phyloP scores from a whole-genome alignment of 2,329 filamentous ascomycete genomes.

The Stemphylium beticola region DNA sequence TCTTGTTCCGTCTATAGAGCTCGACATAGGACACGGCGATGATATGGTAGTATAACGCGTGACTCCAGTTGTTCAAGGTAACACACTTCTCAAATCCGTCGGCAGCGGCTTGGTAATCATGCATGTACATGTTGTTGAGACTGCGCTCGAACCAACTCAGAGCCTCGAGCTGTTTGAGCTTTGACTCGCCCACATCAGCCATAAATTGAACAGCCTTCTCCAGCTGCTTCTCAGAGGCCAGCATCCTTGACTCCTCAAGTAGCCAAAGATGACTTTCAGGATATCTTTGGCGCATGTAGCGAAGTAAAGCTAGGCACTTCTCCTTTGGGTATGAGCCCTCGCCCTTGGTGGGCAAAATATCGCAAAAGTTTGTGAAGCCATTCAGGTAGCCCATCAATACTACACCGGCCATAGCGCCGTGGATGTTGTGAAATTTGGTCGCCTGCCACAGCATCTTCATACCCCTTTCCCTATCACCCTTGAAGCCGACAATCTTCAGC shows the following conservation, averaged over 20 bases:
- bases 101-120: slow-evolving; percentile 76
- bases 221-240: slow-evolving; percentile 70
- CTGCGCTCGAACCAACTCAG: slow-evolving; percentile 85
- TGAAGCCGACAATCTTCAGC: slow-evolving; percentile 87
- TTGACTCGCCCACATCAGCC: slow-evolving; percentile 64
- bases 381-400: slow-evolving; percentile 88
- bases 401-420: slow-evolving; percentile 87
- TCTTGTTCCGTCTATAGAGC: slow-evolving; percentile 71
- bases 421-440: slow-evolving; percentile 83
- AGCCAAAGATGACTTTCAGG: slow-evolving; percentile 85
- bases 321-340: slow-evolving; percentile 71
- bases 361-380: slow-evolving; percentile 81
- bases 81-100: slow-evolving; percentile 69
- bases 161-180: slow-evolving; percentile 87
- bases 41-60: slow-evolving; percentile 87
- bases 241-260: slow-evolving; percentile 83
- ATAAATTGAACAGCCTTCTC: slow-evolving; percentile 72
- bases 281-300: slow-evolving; percentile 76
- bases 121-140: slow-evolving; percentile 77
- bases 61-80: slow-evolving; percentile 80
- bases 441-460: slow-evolving; percentile 89
- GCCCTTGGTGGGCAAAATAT: slow-evolving; percentile 75
- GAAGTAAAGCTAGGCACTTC: slow-evolving; percentile 70
- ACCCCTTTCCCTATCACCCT: slow-evolving; percentile 82
- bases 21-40: slow-evolving; percentile 80